Evolutionary conservation across 2,329 filamentous ascomycete genomes (phyloP).

Genomic region (Pseudocercospora vitis): DNA sequence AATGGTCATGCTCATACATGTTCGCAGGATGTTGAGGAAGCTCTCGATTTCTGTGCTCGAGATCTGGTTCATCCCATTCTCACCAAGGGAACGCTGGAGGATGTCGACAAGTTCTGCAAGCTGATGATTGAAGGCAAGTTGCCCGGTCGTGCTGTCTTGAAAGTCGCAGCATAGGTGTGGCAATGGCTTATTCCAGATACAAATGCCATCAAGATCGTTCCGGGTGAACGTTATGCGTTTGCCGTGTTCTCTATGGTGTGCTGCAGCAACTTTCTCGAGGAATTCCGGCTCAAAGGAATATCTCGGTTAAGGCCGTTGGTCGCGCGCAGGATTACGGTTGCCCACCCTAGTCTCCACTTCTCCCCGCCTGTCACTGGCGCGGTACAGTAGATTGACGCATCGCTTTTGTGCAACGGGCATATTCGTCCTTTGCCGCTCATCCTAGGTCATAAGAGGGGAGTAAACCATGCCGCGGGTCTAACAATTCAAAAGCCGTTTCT

Average conservation of each 20-base stretch:
- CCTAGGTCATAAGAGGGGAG: too few species aligned
- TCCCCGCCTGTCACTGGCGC: background rate
- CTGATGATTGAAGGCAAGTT: constrained; percentile 44
- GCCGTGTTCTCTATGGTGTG: background rate
- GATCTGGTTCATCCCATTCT: constrained; percentile 45
- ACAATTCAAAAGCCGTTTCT: background rate
- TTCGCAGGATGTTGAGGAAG: constrained; percentile 45
- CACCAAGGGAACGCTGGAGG: constrained; percentile 41
- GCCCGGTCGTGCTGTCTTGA: constrained; percentile 45
- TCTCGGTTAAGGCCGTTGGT: background rate
- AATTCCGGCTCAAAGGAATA: background rate
- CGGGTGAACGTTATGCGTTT: too few species aligned
- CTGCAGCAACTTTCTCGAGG: background rate
- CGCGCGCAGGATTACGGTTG: background rate
- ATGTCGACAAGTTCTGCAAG: constrained; percentile 43
- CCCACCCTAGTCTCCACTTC: background rate
- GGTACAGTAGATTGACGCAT: too few species aligned
- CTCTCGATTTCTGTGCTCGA: constrained; percentile 46
- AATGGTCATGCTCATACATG: constrained; percentile 3
- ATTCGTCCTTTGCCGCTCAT: too few species aligned
- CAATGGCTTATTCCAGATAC: constrained; percentile 1
- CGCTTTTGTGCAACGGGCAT: too few species aligned
- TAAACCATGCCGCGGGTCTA: background rate
- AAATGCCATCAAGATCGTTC: constrained; percentile 12
- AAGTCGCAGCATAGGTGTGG: constrained; percentile 32